Evolutionary conservation across 106 monocot species (phyloP), one percentile per base, ranked within the genome.

Genomic region (Allium sativum): DNA sequence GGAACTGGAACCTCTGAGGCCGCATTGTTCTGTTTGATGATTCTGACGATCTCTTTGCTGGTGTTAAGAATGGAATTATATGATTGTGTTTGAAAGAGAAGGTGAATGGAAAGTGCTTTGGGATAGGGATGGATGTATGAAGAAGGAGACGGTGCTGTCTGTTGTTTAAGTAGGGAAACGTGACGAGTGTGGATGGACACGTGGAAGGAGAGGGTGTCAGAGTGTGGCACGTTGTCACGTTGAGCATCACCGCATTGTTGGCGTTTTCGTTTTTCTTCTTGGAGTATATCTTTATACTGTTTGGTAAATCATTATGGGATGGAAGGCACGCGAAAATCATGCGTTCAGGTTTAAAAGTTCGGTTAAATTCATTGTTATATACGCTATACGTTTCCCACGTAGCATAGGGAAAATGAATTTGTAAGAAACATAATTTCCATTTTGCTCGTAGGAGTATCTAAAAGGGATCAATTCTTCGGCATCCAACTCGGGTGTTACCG

Each of bases 181-280:
- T 52, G 51, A 2, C 51, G 51, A 4, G 1, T 42, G 21, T 16
- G 40, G 2, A 45, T 9, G 52, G 53, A 67, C 67, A 56, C 67
- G 55, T 67, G 67, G 55, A 18, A 42, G 18, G 16, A 13, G 17
- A 40, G 44, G 3, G n/a, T 21, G 56, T n/a, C 14, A 40, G 55
- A 31, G 64, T 10, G 20, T 48, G 43, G 19, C 67, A 67, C 67
- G 67, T 67, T 48, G 43, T 11, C 67, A 67, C 67, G 67, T 67
- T 13, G 16, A 16, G 51, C 7, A 52, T 52, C 51, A 52, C 51
- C 51, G 51, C 50, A 0, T 51, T 51, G n/a, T 12, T 51, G 11
- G 11, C 14, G 12, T 52, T 31, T 31, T 5, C 5, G 5, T 31
- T 31, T 31, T 31, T 31, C 4, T 31, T 52, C 9, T 52, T 12